Base-by-base conservation (phyloP, 225 moss, liverwort and hornwort species). In the Thuidium tamariscinum region DNA sequence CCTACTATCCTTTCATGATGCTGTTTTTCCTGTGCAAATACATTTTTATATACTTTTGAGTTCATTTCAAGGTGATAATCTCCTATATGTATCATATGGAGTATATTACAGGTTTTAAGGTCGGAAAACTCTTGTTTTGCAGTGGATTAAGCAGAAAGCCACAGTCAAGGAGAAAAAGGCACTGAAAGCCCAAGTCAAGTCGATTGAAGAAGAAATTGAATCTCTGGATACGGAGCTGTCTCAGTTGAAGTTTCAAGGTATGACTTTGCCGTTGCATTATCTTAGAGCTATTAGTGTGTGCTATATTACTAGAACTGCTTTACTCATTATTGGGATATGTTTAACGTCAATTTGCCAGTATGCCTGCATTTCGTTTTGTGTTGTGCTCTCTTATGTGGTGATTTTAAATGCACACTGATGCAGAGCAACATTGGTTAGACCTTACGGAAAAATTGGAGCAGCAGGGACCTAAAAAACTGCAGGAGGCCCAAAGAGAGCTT, bases 341-440 rank as follows among this genome's bases (percentile, higher is more conserved):
- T 37, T 51, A 61, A 46, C 22, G 34, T 71, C 64, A 85, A 52
- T n/a, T 68, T 36, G 44, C 68, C 56, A 73, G n/a, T 87, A 27
- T 67, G 39, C 32, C 82, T 85, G 44, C 42, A 78, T 60, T 71
- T 83, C 21, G 51, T 89, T 37, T 73, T 57, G 57, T 65, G 19
- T 61, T 82, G 46, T 69, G 68, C 68, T 74, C 70, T 81, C 51
- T 91, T 48, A 85, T 68, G 23, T 80, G 68, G 29, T 62, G 48
- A 29, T 79, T 63, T 80, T 32, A 39, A 80, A 83, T 82, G 74
- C 79, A 82, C 60, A n/a, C 63, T 85, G 74, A 46, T 86, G 78
- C 91, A 94, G 94, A 92, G 91, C 94, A 93, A 86, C 94, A 94
- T 79, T 89, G 90, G 93, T 64, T 86, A 74, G 93, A 93, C 74